These are phyloP conservation scores for Trichophyton rubrum DNA, from an alignment of 2,329 filamentous ascomycete genomes.

Conservation along the genomic window DNA sequence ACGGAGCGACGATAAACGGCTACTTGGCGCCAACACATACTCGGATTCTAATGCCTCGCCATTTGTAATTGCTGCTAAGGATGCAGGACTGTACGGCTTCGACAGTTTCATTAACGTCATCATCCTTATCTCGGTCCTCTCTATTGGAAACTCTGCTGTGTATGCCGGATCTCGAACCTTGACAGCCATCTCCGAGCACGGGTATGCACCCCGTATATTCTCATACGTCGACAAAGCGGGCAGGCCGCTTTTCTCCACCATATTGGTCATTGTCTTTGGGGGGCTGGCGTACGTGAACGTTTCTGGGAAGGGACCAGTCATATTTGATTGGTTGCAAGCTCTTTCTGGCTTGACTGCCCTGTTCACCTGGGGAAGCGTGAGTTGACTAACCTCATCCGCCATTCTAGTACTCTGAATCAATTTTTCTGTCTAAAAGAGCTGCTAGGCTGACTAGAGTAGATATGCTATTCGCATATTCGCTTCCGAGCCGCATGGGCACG, in stretches of 20 bases:
- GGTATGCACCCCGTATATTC: constrained; percentile 57
- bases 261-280: constrained; percentile 30
- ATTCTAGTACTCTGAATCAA: not conserved
- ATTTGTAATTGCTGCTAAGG: constrained; percentile 58
- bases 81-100: constrained; percentile 54
- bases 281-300: constrained; percentile 32
- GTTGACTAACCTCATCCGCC: not conserved
- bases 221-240: constrained; percentile 55
- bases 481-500: constrained; percentile 50
- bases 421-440: not conserved
- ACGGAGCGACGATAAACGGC: constrained; percentile 26
- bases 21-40: constrained; percentile 29
- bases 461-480: constrained; percentile 55
- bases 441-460: constrained; percentile 18
- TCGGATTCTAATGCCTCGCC: constrained; percentile 37
- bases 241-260: constrained; percentile 35
- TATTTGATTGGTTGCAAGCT: constrained; percentile 54
- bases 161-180: constrained; percentile 54
- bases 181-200: constrained; percentile 60
- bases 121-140: constrained; percentile 59
- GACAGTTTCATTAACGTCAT: constrained; percentile 64
- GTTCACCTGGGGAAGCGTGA: constrained; percentile 50
- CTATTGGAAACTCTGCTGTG: constrained; percentile 55
- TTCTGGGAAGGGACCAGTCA: constrained; percentile 34
- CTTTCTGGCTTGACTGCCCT: constrained; percentile 52